phyloP scores from a whole-genome alignment of 306 rosid genomes.

The Quercus agrifolia region DNA sequence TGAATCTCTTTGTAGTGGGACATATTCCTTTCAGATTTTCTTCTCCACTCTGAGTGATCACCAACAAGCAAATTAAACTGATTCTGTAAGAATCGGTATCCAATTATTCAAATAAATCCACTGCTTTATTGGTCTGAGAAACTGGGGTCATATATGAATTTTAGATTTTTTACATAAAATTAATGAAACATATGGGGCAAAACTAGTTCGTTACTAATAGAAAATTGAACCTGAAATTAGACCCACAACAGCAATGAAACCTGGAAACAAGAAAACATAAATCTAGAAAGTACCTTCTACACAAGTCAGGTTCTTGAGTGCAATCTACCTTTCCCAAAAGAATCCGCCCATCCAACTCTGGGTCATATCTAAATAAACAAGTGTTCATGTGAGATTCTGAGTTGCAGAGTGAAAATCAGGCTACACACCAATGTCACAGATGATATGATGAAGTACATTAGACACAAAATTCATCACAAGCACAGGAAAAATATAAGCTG shows the following conservation, averaged over 20 bases:
- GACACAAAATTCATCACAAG: slow-evolving; percentile 20
- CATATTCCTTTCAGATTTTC: neutral
- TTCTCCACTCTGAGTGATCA: neutral
- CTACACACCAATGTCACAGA: neutral
- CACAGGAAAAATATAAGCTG: slow-evolving; percentile 17
- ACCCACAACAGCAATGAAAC: neutral
- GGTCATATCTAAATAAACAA: slow-evolving; percentile 72
- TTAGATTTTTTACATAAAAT: neutral
- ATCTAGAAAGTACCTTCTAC: slow-evolving; percentile 61
- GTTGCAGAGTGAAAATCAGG: slow-evolving; percentile 3
- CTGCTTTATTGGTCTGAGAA: neutral
- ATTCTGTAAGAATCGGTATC: neutral
- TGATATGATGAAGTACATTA: slow-evolving; percentile 7
- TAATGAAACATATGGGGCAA: neutral
- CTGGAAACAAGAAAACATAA: slow-evolving; percentile 6
- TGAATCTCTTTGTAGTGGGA: neutral
- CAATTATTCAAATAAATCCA: neutral
- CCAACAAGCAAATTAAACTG: neutral
- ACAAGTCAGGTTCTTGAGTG: slow-evolving; percentile 72
- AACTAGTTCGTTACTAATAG: neutral
- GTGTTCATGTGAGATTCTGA: slow-evolving; percentile 8
- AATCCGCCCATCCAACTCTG: slow-evolving; percentile 89
- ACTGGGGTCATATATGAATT: neutral
- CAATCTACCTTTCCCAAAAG: slow-evolving; percentile 83
- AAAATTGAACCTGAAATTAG: neutral